Conservation (phyloP, 1,139 yeast species). For the Taphrina confusa region DNA sequence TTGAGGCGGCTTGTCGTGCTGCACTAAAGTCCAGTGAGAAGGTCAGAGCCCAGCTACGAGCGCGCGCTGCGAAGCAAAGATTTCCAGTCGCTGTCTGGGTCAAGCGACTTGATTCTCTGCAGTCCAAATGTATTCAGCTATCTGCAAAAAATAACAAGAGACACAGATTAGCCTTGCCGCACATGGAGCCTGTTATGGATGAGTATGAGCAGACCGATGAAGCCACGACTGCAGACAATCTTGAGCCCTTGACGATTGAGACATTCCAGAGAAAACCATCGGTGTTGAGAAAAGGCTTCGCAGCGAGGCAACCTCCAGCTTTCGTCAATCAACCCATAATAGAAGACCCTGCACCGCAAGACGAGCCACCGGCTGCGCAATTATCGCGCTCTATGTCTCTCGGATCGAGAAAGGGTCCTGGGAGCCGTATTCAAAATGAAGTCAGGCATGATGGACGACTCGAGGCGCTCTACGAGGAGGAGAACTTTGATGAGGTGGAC, state of each 20-base stretch:
- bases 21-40: constrained; percentile 29
- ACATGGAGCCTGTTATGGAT: constrained; percentile 25
- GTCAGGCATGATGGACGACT: neutral
- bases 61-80: constrained; percentile 35
- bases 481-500: neutral
- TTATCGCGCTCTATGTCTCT: constrained; percentile 9
- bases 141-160: constrained; percentile 3
- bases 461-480: constrained; percentile 15
- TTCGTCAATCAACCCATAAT: neutral
- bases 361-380: neutral
- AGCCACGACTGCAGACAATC: neutral
- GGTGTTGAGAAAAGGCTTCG: constrained; percentile 1
- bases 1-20: constrained; percentile 34
- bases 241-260: constrained; percentile 16
- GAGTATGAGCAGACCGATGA: neutral
- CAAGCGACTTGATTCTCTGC: constrained; percentile 19
- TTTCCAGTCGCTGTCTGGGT: constrained; percentile 36
- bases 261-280: constrained; percentile 21
- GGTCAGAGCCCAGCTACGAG: constrained; percentile 29
- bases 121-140: constrained; percentile 21
- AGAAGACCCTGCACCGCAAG: neutral
- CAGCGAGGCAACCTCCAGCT: constrained; percentile 1
- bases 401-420: constrained; percentile 16
- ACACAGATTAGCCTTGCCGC: constrained; percentile 4
- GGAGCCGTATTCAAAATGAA: neutral